These are phyloP conservation scores for Globisporangium megalacanthum DNA, from an alignment of 352 stramenopile genomes.

Conservation along the genomic window DNA sequence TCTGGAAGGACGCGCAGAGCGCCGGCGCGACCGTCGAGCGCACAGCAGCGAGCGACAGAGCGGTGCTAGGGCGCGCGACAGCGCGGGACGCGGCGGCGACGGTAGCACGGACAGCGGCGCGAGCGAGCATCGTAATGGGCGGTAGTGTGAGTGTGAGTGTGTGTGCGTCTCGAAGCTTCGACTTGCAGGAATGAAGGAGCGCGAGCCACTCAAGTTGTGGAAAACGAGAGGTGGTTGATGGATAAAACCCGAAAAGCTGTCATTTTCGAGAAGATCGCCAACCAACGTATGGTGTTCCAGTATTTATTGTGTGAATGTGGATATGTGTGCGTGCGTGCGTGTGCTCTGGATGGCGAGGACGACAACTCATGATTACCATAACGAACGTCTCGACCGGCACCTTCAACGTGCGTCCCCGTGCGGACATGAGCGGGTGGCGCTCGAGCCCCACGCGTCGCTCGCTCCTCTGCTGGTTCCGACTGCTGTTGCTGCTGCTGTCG, in stretches of 20 bases:
- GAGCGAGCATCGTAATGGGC: constrained; percentile 29
- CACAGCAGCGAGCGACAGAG: constrained; percentile 4
- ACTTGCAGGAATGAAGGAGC: neutral
- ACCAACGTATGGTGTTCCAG: too few relatives aligned
- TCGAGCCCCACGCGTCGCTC: neutral
- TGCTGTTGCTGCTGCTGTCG: neutral
- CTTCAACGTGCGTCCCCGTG: constrained; percentile 2
- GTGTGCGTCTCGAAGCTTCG: neutral
- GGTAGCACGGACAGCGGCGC: constrained; percentile 28
- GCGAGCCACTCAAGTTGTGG: constrained; percentile 1
- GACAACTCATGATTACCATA: constrained; percentile 12
- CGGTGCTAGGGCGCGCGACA: too few relatives aligned
- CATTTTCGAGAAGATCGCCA: neutral
- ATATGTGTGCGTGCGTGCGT: neutral
- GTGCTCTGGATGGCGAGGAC: constrained; percentile 11
- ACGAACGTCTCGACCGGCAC: constrained; percentile 12
- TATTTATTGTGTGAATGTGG: neutral
- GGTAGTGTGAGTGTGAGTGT: neutral
- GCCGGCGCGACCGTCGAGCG: constrained; percentile 13
- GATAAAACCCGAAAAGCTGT: neutral
- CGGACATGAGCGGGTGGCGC: neutral
- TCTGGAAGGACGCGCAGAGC: constrained; percentile 31
- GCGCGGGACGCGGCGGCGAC: constrained; percentile 15
- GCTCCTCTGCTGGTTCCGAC: neutral
- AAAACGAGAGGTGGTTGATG: neutral